phyloP scores from a whole-genome alignment of 1,139 yeast genomes.

The Scheffersomyces segobiensis region DNA sequence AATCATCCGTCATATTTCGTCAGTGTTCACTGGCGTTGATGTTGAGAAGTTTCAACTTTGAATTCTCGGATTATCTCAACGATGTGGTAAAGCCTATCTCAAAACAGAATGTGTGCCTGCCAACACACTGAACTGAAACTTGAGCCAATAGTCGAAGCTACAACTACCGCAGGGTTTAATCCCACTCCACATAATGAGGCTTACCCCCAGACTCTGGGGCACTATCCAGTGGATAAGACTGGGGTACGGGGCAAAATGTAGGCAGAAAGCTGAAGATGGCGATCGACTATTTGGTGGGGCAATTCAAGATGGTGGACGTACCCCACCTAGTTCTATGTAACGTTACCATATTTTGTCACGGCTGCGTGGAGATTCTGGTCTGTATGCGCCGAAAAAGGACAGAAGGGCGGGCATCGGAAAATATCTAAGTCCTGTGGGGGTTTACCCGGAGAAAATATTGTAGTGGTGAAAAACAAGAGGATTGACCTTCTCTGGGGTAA shows the following conservation, averaged over 20 bases:
- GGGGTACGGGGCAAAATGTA: background rate
- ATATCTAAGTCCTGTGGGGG: background rate
- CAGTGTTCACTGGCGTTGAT: background rate
- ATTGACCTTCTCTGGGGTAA: slow-evolving; percentile 1
- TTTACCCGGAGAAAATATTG: background rate
- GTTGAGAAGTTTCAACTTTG: background rate
- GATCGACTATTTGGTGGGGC: background rate
- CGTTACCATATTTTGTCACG: background rate
- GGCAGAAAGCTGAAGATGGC: background rate
- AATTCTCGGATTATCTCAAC: background rate
- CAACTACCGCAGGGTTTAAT: background rate
- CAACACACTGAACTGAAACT: background rate
- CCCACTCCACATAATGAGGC: background rate
- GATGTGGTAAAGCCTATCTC: background rate
- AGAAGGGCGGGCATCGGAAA: background rate
- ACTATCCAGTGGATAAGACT: background rate
- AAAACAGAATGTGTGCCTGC: background rate
- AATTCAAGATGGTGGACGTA: background rate
- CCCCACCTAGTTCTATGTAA: background rate
- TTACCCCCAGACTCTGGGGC: background rate
- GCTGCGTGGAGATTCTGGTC: background rate
- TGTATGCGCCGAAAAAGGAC: background rate
- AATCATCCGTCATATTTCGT: background rate
- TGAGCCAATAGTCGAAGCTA: background rate
- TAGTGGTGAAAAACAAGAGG: background rate